Evolutionary conservation across 495 filamentous ascomycete genomes (phyloP), one percentile per base, ranked within the genome.

Genomic region (Aspergillus sclerotiicarbonarius): DNA sequence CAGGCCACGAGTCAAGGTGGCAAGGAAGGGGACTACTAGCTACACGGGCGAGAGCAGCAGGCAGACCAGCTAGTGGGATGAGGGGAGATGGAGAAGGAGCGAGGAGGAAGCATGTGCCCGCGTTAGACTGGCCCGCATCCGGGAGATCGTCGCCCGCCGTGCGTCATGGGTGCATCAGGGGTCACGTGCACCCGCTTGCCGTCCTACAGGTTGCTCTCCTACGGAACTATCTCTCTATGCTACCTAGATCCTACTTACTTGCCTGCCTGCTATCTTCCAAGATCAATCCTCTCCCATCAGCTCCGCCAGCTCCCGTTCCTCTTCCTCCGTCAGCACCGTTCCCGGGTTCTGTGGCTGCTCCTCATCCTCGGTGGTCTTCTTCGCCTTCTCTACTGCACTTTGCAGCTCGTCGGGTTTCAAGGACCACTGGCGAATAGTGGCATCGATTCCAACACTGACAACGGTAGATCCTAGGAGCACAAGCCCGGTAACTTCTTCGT

Each of bases 401-500:
- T 82, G 80, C 30, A 98, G 72, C 8, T 87, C 88, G 37, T 74
- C 71, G 50, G 79, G 83, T 41, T 76, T 77, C 53, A 97, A 71
- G 9, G 83, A 80, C 94, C 94, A 98, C 37, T 78, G 82, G 62
- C 94, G 83, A 35, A 97, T 75, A 4, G 94, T 98, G 0, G 84
- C 89, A 76, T 98, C 94, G 61, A 96, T 96, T 20, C 87, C 83
- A 32, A 90, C 90, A 66, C 91, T 96, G 35, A 88, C 85, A 29
- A 94, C 75, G 43, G 75, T 82, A 30, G 69, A 76, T 15, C 78
- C 81, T 9, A 91, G 63, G 37, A 95, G 64, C 2, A 86, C 76
- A 37, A 97, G 70, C 37, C 87, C 90, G 5, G 89, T 96, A 29
- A 98, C 88, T 66, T 97, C 94, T 62, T 98, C 91, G 68, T 84